Percentiles rank a stretch among this genome's conserved stretches.
These are phyloP conservation scores for Phytophthora pini DNA, from an alignment of 352 stramenopile genomes.

Conservation along the genomic window DNA sequence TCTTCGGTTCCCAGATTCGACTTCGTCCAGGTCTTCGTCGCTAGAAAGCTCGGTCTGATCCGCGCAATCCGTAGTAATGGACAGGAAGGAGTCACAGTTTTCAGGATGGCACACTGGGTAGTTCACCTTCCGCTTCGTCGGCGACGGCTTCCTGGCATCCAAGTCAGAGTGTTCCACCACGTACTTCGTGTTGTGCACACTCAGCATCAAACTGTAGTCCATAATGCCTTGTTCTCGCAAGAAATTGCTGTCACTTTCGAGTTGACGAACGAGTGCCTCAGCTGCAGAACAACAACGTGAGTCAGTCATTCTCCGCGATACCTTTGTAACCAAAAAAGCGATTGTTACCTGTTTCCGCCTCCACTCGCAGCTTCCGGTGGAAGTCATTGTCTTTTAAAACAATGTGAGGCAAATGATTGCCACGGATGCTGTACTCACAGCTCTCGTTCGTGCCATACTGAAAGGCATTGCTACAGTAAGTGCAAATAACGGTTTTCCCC, in stretches of 20 bases:
- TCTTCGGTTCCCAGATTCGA: slow-evolving; percentile 56
- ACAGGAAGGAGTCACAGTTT: slow-evolving; percentile 53
- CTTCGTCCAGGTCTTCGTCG: slow-evolving; percentile 63
- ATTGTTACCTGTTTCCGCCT: slow-evolving; percentile 53
- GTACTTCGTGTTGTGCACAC: slow-evolving; percentile 88
- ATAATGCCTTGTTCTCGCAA: slow-evolving; percentile 85
- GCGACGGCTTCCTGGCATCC: slow-evolving; percentile 46
- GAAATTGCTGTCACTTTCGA: slow-evolving; percentile 80
- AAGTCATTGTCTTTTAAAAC: slow-evolving; percentile 91
- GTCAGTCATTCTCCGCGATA: slow-evolving; percentile 10
- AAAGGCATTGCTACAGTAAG: slow-evolving; percentile 86
- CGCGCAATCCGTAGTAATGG: slow-evolving; percentile 34
- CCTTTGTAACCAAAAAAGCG: neutral
- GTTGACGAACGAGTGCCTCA: slow-evolving; percentile 63
- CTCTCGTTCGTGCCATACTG: slow-evolving; percentile 71
- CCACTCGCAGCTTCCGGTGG: slow-evolving; percentile 79
- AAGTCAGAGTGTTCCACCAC: slow-evolving; percentile 71
- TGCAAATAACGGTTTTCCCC: slow-evolving; percentile 86
- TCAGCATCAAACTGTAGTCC: slow-evolving; percentile 90
- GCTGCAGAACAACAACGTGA: slow-evolving; percentile 29
- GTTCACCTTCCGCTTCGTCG: slow-evolving; percentile 76
- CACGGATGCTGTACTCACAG: slow-evolving; percentile 83
- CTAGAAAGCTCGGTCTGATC: slow-evolving; percentile 49
- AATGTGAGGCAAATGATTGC: slow-evolving; percentile 76
- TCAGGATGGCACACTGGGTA: slow-evolving; percentile 75